Evolutionary conservation across 2,329 filamentous ascomycete species (phyloP).

Genomic region (Scytalidium sp.): DNA sequence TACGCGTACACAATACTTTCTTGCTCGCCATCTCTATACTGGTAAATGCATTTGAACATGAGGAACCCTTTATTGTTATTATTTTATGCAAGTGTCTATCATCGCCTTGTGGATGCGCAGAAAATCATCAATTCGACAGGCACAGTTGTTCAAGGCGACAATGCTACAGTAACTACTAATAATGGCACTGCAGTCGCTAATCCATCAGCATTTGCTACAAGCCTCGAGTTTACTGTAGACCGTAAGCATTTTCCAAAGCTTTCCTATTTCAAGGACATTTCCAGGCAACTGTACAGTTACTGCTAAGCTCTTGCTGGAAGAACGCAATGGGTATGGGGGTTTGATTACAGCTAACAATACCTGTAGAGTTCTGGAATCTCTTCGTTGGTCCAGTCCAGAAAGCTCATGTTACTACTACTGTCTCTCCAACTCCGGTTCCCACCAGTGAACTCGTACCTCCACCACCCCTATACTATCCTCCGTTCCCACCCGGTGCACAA

Average conservation of each 20-base stretch:
- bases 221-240: slow-evolving; percentile 12
- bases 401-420: slow-evolving; percentile 1
- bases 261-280: background rate
- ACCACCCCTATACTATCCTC: background rate
- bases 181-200: slow-evolving; percentile 8
- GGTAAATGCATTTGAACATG: too few relatives aligned
- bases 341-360: slow-evolving; percentile 19
- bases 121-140: slow-evolving; percentile 2
- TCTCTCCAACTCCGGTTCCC: background rate
- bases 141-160: background rate
- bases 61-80: background rate
- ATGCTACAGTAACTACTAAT: background rate
- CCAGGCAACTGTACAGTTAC: background rate
- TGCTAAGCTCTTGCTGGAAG: slow-evolving; percentile 2
- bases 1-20: too few relatives aligned
- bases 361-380: slow-evolving; percentile 8
- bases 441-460: slow-evolving; percentile 1
- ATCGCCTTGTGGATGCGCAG: background rate
- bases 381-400: slow-evolving; percentile 1
- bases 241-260: slow-evolving; percentile 5
- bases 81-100: background rate
- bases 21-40: too few relatives aligned
- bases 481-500: background rate
- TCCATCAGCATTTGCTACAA: slow-evolving; percentile 13
- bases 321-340: background rate